A percentile compares a stretch with the other conserved stretches of the same genome.
These are phyloP conservation scores for Nyssa sinensis DNA, from an alignment of 148 eudicot species.

Conservation along the genomic window DNA sequence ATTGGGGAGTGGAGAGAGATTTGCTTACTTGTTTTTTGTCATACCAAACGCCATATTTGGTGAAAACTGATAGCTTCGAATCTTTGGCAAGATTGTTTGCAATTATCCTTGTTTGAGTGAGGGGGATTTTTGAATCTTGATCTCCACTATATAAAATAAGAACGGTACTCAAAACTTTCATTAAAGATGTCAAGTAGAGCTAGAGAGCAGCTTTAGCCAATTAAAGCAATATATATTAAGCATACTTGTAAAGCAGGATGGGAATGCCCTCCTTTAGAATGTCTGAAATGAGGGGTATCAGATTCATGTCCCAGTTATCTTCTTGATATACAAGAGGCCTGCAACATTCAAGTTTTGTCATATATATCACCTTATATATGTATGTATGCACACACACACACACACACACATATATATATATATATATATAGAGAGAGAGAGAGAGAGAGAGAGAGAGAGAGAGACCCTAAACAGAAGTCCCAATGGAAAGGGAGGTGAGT, in stretches of 20 bases:
- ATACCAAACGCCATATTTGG: background rate
- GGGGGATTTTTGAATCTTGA: background rate
- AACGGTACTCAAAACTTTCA: background rate
- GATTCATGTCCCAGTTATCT: background rate
- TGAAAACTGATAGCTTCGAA: background rate
- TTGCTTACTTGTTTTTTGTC: background rate
- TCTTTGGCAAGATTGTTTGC: background rate
- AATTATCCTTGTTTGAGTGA: background rate
- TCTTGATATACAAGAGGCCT: background rate
- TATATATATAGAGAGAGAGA: too few relatives aligned
- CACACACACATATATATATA: too few relatives aligned
- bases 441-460: background rate
- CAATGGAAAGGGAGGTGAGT: conserved; percentile 10
- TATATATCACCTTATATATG: background rate
- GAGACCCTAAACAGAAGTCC: background rate
- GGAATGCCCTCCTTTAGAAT: background rate
- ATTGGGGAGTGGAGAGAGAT: background rate
- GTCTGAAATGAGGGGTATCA: background rate
- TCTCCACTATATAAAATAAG: background rate
- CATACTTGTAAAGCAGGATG: background rate
- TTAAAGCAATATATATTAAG: background rate
- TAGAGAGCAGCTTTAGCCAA: too few relatives aligned
- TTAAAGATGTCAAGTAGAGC: background rate
- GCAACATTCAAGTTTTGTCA: background rate
- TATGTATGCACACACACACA: background rate